Base-by-base conservation (phyloP, 345 rosid species). In the Ailanthus altissimus region DNA sequence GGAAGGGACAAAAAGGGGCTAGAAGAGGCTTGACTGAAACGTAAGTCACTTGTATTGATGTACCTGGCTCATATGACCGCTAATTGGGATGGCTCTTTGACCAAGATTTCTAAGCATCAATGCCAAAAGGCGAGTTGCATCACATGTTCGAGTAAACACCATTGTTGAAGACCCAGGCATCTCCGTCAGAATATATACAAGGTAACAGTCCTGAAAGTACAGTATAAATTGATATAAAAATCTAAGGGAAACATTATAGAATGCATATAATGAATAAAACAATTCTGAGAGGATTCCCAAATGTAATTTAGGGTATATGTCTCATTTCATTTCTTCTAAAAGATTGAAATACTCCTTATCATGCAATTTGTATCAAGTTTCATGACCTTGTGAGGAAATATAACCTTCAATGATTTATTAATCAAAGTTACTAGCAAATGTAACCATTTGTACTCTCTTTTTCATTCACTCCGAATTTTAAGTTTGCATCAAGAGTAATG, bases 41-140 rank as follows among this genome's bases (percentile, higher is more conserved):
- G 11, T 1, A 57, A 56, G 57, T 46, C 67, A 38, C 11, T 28
- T 47, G 4, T 2, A 49, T 49, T 26, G 40, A 14, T n/a, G 67
- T 64, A 89, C 98, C 99, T 93, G 99, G 75, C 81, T 89, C 99
- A 96, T 93, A 53, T 96, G 98, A 63, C 99, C 99, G 85, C 93
- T 93, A 67, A 96, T 93, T 5, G 99, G 99, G 78, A 96, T 89
- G 80, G 99, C 97, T 82, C 93, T 87, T 62, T 93, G 80, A 70
- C 95, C 97, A 77, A 96, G 97, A 84, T 90, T 93, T 60, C 98
- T 87, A 81, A 96, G 97, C 80, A 88, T 51, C 83, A 86, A 78
- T 51, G 98, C 93, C 80, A 96, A 78, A 80, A 90, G 81, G 53
- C 80, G 89, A 67, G 99, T 96, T 75, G 93, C 88, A 80, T 91